Evolutionary conservation across 352 stramenopile species (phyloP).

Genomic region (Nothophytophthora sp.): DNA sequence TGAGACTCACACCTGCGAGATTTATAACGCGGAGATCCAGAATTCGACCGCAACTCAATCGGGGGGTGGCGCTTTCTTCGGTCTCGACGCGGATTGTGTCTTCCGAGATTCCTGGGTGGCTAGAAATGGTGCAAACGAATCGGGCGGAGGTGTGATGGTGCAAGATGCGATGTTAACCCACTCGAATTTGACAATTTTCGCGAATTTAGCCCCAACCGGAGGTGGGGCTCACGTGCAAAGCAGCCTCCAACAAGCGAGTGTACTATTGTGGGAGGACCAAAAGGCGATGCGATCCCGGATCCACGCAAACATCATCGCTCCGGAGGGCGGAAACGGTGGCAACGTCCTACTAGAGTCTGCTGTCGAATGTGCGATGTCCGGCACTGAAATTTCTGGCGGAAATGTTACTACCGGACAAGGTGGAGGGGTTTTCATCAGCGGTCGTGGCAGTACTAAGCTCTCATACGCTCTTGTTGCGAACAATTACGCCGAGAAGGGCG

Average conservation of each 20-base stretch:
- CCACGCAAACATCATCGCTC: conserved; percentile 20
- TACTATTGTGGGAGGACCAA: conserved; percentile 4
- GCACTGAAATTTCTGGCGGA: conserved; percentile 20
- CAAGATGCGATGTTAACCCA: conserved; percentile 26
- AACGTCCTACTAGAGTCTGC: conserved; percentile 34
- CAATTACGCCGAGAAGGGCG: conserved; percentile 32
- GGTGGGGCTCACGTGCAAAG: conserved; percentile 29
- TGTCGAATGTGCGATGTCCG: conserved; percentile 20
- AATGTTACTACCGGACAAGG: conserved; percentile 21
- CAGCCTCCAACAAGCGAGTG: neutral
- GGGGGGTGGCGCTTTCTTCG: conserved; percentile 36
- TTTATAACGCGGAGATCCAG: conserved; percentile 16
- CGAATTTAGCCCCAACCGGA: conserved; percentile 27
- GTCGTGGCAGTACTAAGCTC: conserved; percentile 19
- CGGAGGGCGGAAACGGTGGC: conserved; percentile 9
- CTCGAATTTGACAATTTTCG: conserved; percentile 29
- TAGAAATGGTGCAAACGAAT: conserved; percentile 20
- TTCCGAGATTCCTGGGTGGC: conserved; percentile 20
- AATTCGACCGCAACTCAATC: conserved; percentile 16
- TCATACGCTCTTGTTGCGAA: conserved; percentile 18
- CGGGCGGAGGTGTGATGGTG: conserved; percentile 36
- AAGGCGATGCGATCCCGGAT: conserved; percentile 18
- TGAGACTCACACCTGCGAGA: conserved; percentile 10
- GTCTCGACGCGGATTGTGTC: conserved; percentile 14
- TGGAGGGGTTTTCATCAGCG: conserved; percentile 32